Conservation (phyloP, 257 asterid species). For the Rauvolfia tetraphylla region DNA sequence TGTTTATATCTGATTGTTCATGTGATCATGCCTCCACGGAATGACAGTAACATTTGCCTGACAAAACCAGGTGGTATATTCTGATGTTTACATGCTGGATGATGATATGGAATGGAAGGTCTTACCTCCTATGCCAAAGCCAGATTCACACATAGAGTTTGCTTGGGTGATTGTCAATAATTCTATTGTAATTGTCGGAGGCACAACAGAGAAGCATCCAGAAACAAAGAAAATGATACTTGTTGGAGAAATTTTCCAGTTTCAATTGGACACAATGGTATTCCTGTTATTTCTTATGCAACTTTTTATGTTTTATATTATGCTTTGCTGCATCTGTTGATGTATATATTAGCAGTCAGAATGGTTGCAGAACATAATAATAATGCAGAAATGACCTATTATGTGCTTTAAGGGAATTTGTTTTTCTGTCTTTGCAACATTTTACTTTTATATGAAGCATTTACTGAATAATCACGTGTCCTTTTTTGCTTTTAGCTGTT, state of each 20-base stretch:
- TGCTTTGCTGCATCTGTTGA: neutral
- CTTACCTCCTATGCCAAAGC: constrained; percentile 89
- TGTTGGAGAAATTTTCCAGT: constrained; percentile 78
- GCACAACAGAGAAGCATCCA: constrained; percentile 96
- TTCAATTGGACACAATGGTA: constrained; percentile 69
- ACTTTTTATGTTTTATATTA: constrained; percentile 9
- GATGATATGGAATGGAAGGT: constrained; percentile 80
- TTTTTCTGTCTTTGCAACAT: neutral
- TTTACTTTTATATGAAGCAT: neutral
- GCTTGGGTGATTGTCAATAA: constrained; percentile 78
- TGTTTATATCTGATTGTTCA: neutral
- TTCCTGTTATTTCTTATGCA: constrained; percentile 2
- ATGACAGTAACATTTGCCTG: neutral
- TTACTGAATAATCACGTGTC: neutral
- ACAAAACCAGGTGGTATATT: constrained; percentile 73
- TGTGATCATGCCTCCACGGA: neutral
- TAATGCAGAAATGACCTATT: neutral
- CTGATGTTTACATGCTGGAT: constrained; percentile 86
- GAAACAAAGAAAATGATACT: constrained; percentile 77
- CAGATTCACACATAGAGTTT: constrained; percentile 93
- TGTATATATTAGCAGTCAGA: neutral
- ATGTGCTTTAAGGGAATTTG: neutral
- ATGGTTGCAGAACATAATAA: neutral
- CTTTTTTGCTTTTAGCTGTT: neutral
- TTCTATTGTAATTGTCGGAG: constrained; percentile 75